Percentiles rank a stretch among this genome's conserved stretches.
Conservation (phyloP, 2,329 filamentous ascomycete genomes). For the Alternaria rosae region DNA sequence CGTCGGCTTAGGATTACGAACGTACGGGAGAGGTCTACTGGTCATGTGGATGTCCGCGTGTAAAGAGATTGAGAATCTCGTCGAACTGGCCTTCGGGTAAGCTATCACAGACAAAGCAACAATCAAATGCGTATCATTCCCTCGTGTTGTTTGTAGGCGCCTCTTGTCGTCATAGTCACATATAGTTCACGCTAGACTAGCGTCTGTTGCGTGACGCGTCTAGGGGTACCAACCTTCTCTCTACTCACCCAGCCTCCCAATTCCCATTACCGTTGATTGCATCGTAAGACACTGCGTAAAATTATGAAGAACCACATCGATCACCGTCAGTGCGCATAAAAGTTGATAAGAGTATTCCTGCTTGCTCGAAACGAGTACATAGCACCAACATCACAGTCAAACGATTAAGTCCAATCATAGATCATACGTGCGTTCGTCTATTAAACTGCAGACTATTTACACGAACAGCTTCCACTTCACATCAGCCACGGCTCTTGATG, state of each 20-base stretch:
- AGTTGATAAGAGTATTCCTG: not conserved
- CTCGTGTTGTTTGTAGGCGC: not conserved
- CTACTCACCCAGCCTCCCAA: not conserved
- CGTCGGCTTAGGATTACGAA: not conserved
- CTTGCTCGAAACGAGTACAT: not conserved
- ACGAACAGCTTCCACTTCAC: not conserved
- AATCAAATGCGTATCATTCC: not conserved
- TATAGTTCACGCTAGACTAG: not conserved
- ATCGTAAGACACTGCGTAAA: not conserved
- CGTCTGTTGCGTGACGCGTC: not conserved
- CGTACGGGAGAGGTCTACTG: not conserved
- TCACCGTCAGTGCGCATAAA: not conserved
- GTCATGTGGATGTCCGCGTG: not conserved
- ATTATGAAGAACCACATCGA: not conserved
- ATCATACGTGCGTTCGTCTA: not conserved
- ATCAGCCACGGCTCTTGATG: conserved; percentile 32
- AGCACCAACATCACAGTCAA: not conserved
- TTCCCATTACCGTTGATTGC: not conserved
- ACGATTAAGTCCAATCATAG: not conserved
- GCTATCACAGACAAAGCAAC: not conserved
- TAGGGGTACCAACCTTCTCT: not conserved
- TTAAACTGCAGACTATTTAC: not conserved
- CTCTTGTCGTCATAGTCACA: not conserved
- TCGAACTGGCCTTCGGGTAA: not conserved
- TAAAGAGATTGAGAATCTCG: accelerated